These are phyloP conservation scores for Venturia pyrina DNA, from an alignment of 2,329 filamentous ascomycete genomes.

Conservation along the genomic window DNA sequence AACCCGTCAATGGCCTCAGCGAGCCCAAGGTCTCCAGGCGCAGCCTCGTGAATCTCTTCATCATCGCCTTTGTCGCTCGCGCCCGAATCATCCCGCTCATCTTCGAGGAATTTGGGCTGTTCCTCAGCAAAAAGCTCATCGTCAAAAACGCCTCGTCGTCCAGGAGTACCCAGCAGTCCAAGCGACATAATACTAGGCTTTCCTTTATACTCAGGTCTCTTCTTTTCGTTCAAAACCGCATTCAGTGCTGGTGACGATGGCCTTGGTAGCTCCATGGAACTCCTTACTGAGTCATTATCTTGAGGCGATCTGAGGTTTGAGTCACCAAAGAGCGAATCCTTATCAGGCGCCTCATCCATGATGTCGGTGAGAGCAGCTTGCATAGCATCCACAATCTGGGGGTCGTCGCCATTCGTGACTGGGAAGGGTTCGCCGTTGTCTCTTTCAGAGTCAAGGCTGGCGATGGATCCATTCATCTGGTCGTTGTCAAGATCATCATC, in stretches of 20 bases:
- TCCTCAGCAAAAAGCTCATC: slow-evolving; percentile 91
- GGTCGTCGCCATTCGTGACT: slow-evolving; percentile 45
- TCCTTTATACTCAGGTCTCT: slow-evolving; percentile 32
- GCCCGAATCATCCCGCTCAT: slow-evolving; percentile 69
- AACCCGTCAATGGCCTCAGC: slow-evolving; percentile 85
- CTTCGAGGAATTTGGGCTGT: slow-evolving; percentile 71
- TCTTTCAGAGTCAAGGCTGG: slow-evolving; percentile 69
- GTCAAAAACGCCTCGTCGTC: slow-evolving; percentile 85
- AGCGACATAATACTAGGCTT: slow-evolving; percentile 87
- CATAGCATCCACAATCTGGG: slow-evolving; percentile 80
- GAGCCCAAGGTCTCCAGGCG: slow-evolving; percentile 84
- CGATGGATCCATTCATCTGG: slow-evolving; percentile 62
- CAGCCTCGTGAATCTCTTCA: slow-evolving; percentile 86
- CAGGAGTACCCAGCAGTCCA: slow-evolving; percentile 78
- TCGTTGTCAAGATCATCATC: slow-evolving; percentile 73
- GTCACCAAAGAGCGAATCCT: slow-evolving; percentile 56
- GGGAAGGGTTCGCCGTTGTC: slow-evolving; percentile 27
- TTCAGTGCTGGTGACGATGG: neutral
- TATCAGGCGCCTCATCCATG: slow-evolving; percentile 63
- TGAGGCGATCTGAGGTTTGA: slow-evolving; percentile 41
- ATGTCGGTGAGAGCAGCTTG: slow-evolving; percentile 88
- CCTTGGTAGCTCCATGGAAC: slow-evolving; percentile 47
- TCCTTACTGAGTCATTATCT: slow-evolving; percentile 52
- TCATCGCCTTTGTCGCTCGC: slow-evolving; percentile 49
- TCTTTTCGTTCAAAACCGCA: neutral